Conservation (phyloP, 768 basidiomycete species). For the Leccinum variicolor region DNA sequence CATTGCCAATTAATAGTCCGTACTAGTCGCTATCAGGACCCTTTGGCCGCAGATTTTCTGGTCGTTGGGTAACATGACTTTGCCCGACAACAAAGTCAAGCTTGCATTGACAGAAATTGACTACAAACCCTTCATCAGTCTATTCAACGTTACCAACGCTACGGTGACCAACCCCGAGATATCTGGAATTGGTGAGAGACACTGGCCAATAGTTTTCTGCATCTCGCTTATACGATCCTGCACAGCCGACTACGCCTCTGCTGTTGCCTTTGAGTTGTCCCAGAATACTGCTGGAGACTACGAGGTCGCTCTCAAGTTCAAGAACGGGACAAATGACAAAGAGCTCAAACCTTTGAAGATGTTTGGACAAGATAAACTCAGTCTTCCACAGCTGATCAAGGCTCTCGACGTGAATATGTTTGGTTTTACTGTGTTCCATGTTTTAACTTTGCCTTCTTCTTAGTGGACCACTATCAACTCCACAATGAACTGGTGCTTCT, state of each 20-base stretch:
- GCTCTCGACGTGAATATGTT: conserved; percentile 16
- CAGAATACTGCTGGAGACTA: conserved; percentile 63
- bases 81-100: conserved; percentile 70
- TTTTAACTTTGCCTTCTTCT: neutral
- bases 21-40: conserved; percentile 74
- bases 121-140: conserved; percentile 86
- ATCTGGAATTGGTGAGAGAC: conserved; percentile 58
- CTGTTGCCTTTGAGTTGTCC: conserved; percentile 66
- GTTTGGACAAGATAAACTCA: conserved; percentile 45
- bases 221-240: neutral
- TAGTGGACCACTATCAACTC: conserved; percentile 29
- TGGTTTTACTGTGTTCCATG: neutral
- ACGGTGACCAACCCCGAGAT: conserved; percentile 55
- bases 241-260: conserved; percentile 68
- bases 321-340: conserved; percentile 62
- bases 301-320: conserved; percentile 76
- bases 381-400: conserved; percentile 16
- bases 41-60: conserved; percentile 67
- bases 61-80: conserved; percentile 73
- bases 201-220: neutral
- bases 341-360: conserved; percentile 62
- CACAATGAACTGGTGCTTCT: conserved; percentile 33
- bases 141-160: conserved; percentile 76
- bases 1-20: neutral
- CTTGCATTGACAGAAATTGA: conserved; percentile 73